A percentile compares a stretch with the other conserved stretches of the same genome.
These are phyloP conservation scores for Ophiostoma ulmi DNA, from an alignment of 2,329 filamentous ascomycete species.

Conservation along the genomic window DNA sequence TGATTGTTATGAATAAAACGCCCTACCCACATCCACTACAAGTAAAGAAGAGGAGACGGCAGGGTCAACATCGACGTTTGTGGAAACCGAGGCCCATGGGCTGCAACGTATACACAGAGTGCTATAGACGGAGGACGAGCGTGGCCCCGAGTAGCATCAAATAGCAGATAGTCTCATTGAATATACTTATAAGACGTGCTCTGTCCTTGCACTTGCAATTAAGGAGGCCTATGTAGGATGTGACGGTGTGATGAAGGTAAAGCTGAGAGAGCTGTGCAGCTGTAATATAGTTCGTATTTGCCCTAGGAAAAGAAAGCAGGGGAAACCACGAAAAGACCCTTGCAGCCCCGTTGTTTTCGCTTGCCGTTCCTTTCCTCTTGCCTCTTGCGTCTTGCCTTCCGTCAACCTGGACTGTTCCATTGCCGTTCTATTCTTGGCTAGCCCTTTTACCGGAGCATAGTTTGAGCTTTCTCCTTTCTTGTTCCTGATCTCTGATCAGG, in stretches of 20 bases:
- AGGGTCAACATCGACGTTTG: too few relatives aligned
- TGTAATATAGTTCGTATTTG: too few relatives aligned
- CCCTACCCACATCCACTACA: too few relatives aligned
- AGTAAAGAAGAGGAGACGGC: too few relatives aligned
- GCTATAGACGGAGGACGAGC: background rate
- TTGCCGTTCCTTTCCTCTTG: background rate
- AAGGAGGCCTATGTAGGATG: background rate
- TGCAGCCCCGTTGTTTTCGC: background rate
- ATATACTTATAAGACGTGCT: background rate
- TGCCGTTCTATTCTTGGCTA: constrained; percentile 10
- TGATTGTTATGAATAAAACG: too few relatives aligned
- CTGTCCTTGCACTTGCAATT: background rate
- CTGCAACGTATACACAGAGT: background rate
- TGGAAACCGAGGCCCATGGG: background rate
- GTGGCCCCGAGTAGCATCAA: background rate
- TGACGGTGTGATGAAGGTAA: background rate
- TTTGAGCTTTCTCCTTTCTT: background rate
- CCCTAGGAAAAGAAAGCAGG: background rate
- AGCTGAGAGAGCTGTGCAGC: background rate
- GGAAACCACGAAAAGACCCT: background rate
- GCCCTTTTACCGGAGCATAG: background rate
- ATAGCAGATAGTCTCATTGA: too few relatives aligned
- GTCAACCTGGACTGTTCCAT: background rate
- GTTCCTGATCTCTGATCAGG: background rate
- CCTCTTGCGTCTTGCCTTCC: background rate